Percentiles rank a stretch among this genome's conserved stretches.
Evolutionary conservation across 2,329 filamentous ascomycete genomes (phyloP).

Genomic region (Aspergillus ochraceus): DNA sequence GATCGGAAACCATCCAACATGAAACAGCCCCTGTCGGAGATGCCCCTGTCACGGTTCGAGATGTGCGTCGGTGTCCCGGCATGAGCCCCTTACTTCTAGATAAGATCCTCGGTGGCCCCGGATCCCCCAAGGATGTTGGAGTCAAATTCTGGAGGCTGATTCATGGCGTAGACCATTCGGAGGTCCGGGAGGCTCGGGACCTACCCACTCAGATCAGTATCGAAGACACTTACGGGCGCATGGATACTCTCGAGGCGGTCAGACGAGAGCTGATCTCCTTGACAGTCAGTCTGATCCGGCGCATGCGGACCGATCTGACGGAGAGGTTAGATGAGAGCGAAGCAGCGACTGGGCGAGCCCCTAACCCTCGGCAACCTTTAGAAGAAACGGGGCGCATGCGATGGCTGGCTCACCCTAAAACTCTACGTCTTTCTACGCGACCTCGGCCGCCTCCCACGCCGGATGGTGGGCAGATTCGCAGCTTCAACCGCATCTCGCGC

Average conservation of each 20-base stretch:
- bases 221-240: conserved; percentile 81
- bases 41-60: conserved; percentile 57
- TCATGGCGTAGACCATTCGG: conserved; percentile 74
- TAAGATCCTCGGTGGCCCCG: conserved; percentile 67
- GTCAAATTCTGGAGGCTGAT: conserved; percentile 73
- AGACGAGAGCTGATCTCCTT: conserved; percentile 68
- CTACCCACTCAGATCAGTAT: conserved; percentile 89
- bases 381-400: conserved; percentile 27
- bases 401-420: conserved; percentile 82
- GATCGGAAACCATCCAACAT: neutral
- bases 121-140: conserved; percentile 70
- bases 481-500: conserved; percentile 70
- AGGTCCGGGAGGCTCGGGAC: conserved; percentile 69
- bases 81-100: conserved; percentile 68
- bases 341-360: neutral
- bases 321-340: conserved; percentile 47
- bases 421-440: conserved; percentile 76
- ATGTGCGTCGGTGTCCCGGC: conserved; percentile 62
- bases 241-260: conserved; percentile 66
- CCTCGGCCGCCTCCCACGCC: conserved; percentile 56
- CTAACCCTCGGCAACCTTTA: neutral
- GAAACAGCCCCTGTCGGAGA: neutral
- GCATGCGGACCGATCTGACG: conserved; percentile 77
- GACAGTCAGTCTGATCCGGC: conserved; percentile 67
- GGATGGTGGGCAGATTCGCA: conserved; percentile 57